A percentile compares a stretch with the other conserved stretches of the same genome.
Evolutionary conservation across 805 yeast species (phyloP).

Genomic region (Kodamaea sagamina): DNA sequence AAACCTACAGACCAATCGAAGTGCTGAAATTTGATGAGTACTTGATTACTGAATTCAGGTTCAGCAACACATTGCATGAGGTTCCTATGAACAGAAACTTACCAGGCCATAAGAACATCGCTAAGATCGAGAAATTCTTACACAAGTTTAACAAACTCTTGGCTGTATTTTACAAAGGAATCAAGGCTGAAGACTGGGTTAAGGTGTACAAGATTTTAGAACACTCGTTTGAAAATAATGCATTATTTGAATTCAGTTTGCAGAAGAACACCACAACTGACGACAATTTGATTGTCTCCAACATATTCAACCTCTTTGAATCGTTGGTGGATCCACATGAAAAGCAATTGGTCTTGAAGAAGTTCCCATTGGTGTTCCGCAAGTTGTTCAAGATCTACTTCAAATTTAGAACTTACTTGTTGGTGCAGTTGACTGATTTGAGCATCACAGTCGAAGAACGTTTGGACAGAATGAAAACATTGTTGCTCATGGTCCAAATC

Average conservation of each 20-base stretch:
- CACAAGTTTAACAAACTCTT: constrained; percentile 64
- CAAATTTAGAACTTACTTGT: constrained; percentile 64
- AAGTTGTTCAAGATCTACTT: constrained; percentile 65
- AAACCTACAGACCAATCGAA: constrained; percentile 63
- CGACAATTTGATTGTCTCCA: constrained; percentile 61
- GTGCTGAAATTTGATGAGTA: constrained; percentile 41
- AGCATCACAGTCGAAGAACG: constrained; percentile 60
- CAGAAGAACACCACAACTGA: constrained; percentile 45
- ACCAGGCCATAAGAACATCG: constrained; percentile 46
- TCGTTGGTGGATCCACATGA: constrained; percentile 53
- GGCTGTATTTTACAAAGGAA: constrained; percentile 54
- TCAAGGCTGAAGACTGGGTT: constrained; percentile 76
- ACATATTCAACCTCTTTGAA: constrained; percentile 69
- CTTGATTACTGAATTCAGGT: constrained; percentile 42
- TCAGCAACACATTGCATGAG: constrained; percentile 43
- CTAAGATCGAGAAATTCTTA: constrained; percentile 61
- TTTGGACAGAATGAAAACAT: constrained; percentile 64
- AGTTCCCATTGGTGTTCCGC: constrained; percentile 70
- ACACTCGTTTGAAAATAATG: constrained; percentile 58
- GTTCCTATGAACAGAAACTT: constrained; percentile 49
- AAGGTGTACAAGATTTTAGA: constrained; percentile 73
- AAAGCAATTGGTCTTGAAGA: constrained; percentile 34
- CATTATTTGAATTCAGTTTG: constrained; percentile 57
- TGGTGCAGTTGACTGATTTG: constrained; percentile 63
- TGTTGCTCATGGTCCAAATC: constrained; percentile 65